Evolutionary conservation across 1,284 basidiomycete genomes (phyloP), one percentile per base, ranked within the genome.

Genomic region (Apiotrichum veenhuisii): DNA sequence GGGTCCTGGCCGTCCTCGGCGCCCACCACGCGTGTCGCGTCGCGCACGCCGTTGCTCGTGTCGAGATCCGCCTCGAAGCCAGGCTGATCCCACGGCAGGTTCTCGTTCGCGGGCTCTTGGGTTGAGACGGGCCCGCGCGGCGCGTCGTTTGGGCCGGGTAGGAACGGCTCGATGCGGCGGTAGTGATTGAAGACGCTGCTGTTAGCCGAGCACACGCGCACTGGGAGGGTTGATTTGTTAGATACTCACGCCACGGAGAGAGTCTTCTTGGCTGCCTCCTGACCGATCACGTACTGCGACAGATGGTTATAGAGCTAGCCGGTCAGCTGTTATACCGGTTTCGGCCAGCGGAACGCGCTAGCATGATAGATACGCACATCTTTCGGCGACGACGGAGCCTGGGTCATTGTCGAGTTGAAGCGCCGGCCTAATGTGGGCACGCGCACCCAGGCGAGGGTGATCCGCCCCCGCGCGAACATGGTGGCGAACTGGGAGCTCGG

Each of bases 131-230:
- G 36, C 5, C 47, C 37, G 37, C 36, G 47, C 12, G 34, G 33
- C 1, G 30, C 23, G 23, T 42, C 57, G 15, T 55, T 45, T 18
- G 58, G 50, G 17, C 57, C 84, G 81, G 23, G 87, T 82, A 67
- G 52, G 17, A 62, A 58, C 30, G 70, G 69, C 18, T 68, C 62
- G 38, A 76, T 74, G 45, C 91, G 87, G 69, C 87, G 91, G 72
- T 93, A 94, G 72, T 95, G 91, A 66, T 94, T 95, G 80, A 87
- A 95, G 3, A 94, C 89, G 33, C 91, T 94, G 66, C 3, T 18
- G 50, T 25, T 49, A 47, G 59, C 43, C 2, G n/a, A 23, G 42
- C 14, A 12, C 11, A 30, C 7, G 5, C 30, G 30, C n/a, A n/a
- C n/a, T 30, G 30, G 30, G 5, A 5, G 22, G 15, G 40, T 22